A percentile compares a stretch with the other conserved stretches of the same genome.
Conservation (phyloP, 2,329 filamentous ascomycete species). For the Neofusicoccum cordaticola region DNA sequence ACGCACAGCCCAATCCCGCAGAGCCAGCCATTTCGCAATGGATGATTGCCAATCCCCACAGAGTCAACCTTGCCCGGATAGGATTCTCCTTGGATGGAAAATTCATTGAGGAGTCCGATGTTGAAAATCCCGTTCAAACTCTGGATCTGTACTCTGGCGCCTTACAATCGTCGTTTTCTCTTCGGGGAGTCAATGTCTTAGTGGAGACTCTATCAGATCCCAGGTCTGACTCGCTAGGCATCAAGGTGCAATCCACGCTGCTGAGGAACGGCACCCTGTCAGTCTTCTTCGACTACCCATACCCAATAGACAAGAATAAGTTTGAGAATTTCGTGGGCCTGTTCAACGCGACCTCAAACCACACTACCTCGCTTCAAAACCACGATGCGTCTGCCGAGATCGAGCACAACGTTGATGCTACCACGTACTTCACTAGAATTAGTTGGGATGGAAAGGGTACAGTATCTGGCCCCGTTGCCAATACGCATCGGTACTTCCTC, state of each 20-base stretch:
- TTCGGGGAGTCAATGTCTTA: slow-evolving; percentile 39
- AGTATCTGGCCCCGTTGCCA: slow-evolving; percentile 33
- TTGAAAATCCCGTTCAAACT: slow-evolving; percentile 29
- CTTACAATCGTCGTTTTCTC: slow-evolving; percentile 45
- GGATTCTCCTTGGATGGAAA: slow-evolving; percentile 44
- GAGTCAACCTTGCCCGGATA: slow-evolving; percentile 50
- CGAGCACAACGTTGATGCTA: slow-evolving; percentile 44
- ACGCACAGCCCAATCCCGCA: slow-evolving; percentile 42
- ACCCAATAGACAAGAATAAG: slow-evolving; percentile 48
- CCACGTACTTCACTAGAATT: slow-evolving; percentile 43
- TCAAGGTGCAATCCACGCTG: slow-evolving; percentile 44
- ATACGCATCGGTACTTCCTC: slow-evolving; percentile 47
- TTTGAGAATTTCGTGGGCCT: slow-evolving; percentile 56
- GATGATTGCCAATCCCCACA: slow-evolving; percentile 54
- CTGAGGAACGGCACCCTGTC: slow-evolving; percentile 40
- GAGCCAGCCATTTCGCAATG: slow-evolving; percentile 49
- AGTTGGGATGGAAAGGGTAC: slow-evolving; percentile 37
- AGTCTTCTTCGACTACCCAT: slow-evolving; percentile 54
- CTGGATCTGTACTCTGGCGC: slow-evolving; percentile 51
- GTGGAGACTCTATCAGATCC: slow-evolving; percentile 49
- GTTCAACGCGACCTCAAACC: slow-evolving; percentile 48
- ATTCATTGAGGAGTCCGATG: slow-evolving; percentile 11
- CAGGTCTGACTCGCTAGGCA: slow-evolving; percentile 46
- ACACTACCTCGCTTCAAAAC: slow-evolving; percentile 39
- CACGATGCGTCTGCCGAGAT: slow-evolving; percentile 37